Evolutionary conservation across 805 yeast genomes (phyloP).

Genomic region (Priceomyces medius): DNA sequence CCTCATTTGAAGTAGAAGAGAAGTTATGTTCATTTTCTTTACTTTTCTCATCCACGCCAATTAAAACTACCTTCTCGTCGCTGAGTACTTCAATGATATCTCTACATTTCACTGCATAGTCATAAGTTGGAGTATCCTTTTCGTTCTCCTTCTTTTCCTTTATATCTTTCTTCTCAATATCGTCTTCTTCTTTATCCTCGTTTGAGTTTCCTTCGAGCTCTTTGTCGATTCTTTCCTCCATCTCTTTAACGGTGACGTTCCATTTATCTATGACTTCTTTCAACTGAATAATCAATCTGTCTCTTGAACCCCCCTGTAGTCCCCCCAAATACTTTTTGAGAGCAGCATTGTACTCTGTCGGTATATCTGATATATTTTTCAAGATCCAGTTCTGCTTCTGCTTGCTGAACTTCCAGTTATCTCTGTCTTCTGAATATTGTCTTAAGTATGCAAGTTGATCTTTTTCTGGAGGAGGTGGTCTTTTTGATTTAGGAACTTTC

Average conservation of each 20-base stretch:
- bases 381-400: conserved; percentile 86
- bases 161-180: conserved; percentile 11
- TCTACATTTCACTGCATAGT: conserved; percentile 44
- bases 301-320: conserved; percentile 68
- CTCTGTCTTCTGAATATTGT: conserved; percentile 54
- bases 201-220: conserved; percentile 28
- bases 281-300: conserved; percentile 52
- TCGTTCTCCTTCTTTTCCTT: conserved; percentile 13
- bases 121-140: conserved; percentile 26
- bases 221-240: conserved; percentile 39
- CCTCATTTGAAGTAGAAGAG: conserved; percentile 8
- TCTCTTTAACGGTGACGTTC: conserved; percentile 50
- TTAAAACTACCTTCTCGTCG: conserved; percentile 33
- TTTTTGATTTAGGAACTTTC: conserved; percentile 66
- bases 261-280: conserved; percentile 49
- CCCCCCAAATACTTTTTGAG: conserved; percentile 55
- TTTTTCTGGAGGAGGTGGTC: conserved; percentile 71
- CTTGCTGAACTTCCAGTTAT: conserved; percentile 79
- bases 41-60: conserved; percentile 21
- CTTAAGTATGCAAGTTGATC: conserved; percentile 70
- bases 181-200: conserved; percentile 10
- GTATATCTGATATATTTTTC: conserved; percentile 56
- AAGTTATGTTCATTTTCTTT: conserved; percentile 6
- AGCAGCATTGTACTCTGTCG: conserved; percentile 50
- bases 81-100: conserved; percentile 31